Evolutionary conservation across 2,329 filamentous ascomycete genomes (phyloP), one percentile per base, ranked within the genome.

Genomic region (Sphaerulina vaccinii): DNA sequence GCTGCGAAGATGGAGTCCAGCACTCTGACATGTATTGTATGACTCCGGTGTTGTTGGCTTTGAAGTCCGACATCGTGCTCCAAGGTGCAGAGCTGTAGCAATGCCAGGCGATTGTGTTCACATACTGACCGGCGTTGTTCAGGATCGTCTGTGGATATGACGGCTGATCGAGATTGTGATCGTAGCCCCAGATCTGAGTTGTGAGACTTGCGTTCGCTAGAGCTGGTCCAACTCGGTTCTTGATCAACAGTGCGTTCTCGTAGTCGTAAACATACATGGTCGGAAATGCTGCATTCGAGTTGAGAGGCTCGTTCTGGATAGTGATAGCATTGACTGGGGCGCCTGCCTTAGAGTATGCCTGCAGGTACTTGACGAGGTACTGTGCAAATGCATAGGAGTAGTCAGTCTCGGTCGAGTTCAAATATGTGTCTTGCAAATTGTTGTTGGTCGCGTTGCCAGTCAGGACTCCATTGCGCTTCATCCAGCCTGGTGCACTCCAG

Each of bases 1-100:
- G 41, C 10, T 52, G 23, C 3, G 51, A 51, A 16, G 48, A 16
- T n/a, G 58, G 53, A 1, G 58, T 60, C 53, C 52, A 60, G 42
- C 58, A 60, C 51, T 60, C 58, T 7, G 51, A 54, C 58, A 60
- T 60, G 52, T 58, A 57, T 42, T 60, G 58, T 11, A 42, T 44
- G 10, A 57, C 50, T 18, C 39, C 48, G 3, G 58, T 40, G 42
- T 57, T 58, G 16, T 47, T 52, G 2, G 46, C 41, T 9, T 51
- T 37, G 54, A 58, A 60, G 19, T 46, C 44, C n/a, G 53, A 55
- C 18, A 60, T 50, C 4, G 43, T 42, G n/a, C 39, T 50, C 58
- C 58, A 60, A 1, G 47, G 37, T 7, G 39, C 38, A 2, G 42
- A 37, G n/a, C 51, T 39, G 33, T 60, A 60, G 58, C 58, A 60